These are phyloP conservation scores for Mimosa bimucronata DNA, from an alignment of 306 rosid species.

Conservation along the genomic window DNA sequence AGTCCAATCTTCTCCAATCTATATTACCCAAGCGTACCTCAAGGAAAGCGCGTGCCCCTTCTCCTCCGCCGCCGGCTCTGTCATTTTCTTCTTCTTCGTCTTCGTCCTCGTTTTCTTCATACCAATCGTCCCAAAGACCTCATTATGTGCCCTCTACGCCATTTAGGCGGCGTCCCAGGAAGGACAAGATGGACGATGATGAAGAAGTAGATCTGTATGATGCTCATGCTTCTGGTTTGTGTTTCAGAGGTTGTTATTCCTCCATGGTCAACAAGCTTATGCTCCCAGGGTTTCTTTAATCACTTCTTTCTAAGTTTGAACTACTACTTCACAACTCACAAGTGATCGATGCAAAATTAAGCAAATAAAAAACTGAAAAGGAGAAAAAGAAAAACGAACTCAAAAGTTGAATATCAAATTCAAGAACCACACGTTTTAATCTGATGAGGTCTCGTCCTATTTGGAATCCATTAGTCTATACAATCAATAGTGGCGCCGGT, in stretches of 20 bases:
- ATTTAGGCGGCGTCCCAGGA: background rate
- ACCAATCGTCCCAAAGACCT: background rate
- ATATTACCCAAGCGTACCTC: slow-evolving; percentile 15
- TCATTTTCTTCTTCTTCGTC: background rate
- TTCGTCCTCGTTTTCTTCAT: too few relatives aligned
- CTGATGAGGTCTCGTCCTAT: too few relatives aligned
- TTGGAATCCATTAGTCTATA: too few relatives aligned
- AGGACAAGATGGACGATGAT: background rate
- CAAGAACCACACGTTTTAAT: too few relatives aligned
- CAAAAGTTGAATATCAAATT: too few relatives aligned
- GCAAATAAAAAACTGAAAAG: too few relatives aligned
- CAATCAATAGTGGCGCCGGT: too few relatives aligned
- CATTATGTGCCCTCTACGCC: slow-evolving; percentile 7
- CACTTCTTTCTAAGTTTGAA: too few relatives aligned
- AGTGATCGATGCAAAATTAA: too few relatives aligned
- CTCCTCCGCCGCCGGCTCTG: background rate
- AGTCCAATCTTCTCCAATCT: background rate
- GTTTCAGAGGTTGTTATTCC: slow-evolving; percentile 1
- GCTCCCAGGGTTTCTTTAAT: background rate
- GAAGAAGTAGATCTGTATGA: slow-evolving; percentile 9
- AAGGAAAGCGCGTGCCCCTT: background rate
- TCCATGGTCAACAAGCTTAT: slow-evolving; percentile 12
- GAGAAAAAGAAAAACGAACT: too few relatives aligned
- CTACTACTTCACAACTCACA: too few relatives aligned
- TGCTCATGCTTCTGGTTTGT: background rate